Conservation (phyloP, 352 stramenopile species). For the Albugo laibachii region DNA sequence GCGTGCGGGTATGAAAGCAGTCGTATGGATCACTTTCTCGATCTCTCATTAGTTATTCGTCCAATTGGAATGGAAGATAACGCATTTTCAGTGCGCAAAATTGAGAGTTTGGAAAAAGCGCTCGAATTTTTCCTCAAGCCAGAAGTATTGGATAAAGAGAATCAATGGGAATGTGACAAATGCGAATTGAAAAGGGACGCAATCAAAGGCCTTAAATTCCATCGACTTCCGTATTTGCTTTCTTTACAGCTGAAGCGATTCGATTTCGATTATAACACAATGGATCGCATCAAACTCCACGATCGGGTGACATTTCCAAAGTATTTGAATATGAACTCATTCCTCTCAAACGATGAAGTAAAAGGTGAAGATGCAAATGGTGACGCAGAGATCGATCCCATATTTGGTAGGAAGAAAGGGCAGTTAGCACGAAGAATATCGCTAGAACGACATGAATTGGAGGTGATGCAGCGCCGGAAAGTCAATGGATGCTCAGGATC, state of each 20-base stretch:
- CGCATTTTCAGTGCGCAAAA: slow-evolving; percentile 20
- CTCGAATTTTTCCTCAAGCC: slow-evolving; percentile 76
- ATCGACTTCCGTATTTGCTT: slow-evolving; percentile 72
- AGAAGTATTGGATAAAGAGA: slow-evolving; percentile 75
- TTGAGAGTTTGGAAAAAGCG: slow-evolving; percentile 69
- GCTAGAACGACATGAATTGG: slow-evolving; percentile 58
- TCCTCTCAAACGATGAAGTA: slow-evolving; percentile 29
- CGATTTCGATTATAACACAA: slow-evolving; percentile 83
- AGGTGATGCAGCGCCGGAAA: slow-evolving; percentile 12
- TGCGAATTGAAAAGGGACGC: slow-evolving; percentile 72
- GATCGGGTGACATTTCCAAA: slow-evolving; percentile 76
- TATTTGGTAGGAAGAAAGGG: background rate
- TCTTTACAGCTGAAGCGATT: slow-evolving; percentile 83
- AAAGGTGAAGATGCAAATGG: slow-evolving; percentile 17
- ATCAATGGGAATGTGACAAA: slow-evolving; percentile 77
- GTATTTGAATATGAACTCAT: slow-evolving; percentile 82
- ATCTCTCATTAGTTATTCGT: slow-evolving; percentile 78
- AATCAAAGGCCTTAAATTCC: slow-evolving; percentile 82
- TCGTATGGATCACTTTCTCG: slow-evolving; percentile 72
- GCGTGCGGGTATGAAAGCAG: slow-evolving; percentile 71
- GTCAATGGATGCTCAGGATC: slow-evolving; percentile 4
- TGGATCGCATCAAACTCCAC: slow-evolving; percentile 76
- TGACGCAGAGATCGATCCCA: slow-evolving; percentile 1
- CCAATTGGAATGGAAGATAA: slow-evolving; percentile 51
- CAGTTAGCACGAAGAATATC: slow-evolving; percentile 70